Conservation (phyloP, 345 rosid genomes). For the Eucalyptus coolabah region DNA sequence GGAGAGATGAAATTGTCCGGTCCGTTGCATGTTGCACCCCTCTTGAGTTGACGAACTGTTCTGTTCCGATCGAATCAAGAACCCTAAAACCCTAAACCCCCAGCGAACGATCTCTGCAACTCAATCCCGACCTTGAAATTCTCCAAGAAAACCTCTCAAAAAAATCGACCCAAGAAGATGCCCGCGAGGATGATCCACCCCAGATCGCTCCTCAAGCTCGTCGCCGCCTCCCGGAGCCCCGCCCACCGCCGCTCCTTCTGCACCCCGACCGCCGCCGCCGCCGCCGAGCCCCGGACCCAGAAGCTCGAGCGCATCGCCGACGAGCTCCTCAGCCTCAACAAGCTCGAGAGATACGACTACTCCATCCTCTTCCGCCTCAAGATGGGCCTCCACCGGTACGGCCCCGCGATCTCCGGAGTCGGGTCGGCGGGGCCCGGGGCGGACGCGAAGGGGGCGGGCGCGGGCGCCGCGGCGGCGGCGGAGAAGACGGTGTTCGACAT, state of each 20-base stretch:
- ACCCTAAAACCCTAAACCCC: not conserved
- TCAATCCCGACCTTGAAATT: not conserved
- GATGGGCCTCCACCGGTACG: constrained; percentile 59
- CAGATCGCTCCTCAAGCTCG: constrained; percentile 8
- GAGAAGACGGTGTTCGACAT: constrained; percentile 78
- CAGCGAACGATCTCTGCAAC: not conserved
- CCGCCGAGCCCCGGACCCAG: constrained; percentile 31
- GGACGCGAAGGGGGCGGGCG: not conserved
- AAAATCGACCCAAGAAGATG: not conserved
- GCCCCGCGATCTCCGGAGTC: constrained; percentile 29
- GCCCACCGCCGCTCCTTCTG: constrained; percentile 8
- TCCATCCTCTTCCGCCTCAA: constrained; percentile 63
- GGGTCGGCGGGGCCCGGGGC: constrained; percentile 7
- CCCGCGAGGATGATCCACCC: not conserved
- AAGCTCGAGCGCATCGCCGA: constrained; percentile 87
- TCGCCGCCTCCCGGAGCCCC: not conserved
- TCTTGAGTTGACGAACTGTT: not conserved
- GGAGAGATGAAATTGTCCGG: not conserved
- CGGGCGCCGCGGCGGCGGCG: constrained; percentile 24
- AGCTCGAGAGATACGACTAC: constrained; percentile 68
- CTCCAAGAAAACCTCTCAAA: not conserved
- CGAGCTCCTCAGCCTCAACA: constrained; percentile 53
- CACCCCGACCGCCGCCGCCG: not conserved
- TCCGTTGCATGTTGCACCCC: not conserved
- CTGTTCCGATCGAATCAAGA: not conserved